These are phyloP conservation scores for Candida krabiensis DNA, from an alignment of 805 yeast genomes.

Conservation along the genomic window DNA sequence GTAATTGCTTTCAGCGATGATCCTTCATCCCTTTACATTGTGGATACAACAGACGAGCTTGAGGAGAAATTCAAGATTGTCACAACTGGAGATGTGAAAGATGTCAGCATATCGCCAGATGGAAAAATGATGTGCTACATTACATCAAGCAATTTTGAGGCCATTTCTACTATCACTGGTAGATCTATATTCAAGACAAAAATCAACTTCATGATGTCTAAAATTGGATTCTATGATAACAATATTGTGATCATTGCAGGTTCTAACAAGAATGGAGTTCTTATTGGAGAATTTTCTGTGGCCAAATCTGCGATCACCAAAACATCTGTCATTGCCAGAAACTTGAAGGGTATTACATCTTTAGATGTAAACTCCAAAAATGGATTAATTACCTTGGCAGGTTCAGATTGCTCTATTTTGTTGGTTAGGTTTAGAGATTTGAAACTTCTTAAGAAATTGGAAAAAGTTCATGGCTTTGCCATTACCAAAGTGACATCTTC, in stretches of 20 bases:
- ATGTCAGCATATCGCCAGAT: constrained; percentile 64
- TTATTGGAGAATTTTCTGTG: constrained; percentile 45
- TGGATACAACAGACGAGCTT: constrained; percentile 52
- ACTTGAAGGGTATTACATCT: constrained; percentile 57
- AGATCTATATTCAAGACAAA: constrained; percentile 32
- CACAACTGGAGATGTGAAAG: constrained; percentile 57
- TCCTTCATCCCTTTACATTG: constrained; percentile 63
- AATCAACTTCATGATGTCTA: constrained; percentile 28
- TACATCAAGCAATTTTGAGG: constrained; percentile 54
- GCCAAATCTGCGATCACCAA: constrained; percentile 41
- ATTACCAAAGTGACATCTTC: constrained; percentile 73
- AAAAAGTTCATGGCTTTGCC: constrained; percentile 73
- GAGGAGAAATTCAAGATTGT: constrained; percentile 54
- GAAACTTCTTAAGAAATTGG: constrained; percentile 47
- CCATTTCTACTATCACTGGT: constrained; percentile 51
- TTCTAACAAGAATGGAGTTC: constrained; percentile 43
- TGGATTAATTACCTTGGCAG: constrained; percentile 54
- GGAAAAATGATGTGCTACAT: constrained; percentile 66
- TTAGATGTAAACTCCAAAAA: constrained; percentile 41
- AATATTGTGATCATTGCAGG: constrained; percentile 44
- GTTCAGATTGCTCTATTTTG: constrained; percentile 65
- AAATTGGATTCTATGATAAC: constrained; percentile 34
- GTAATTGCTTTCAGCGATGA: constrained; percentile 66
- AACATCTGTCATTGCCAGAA: constrained; percentile 42
- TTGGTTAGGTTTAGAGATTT: constrained; percentile 55